phyloP scores from a whole-genome alignment of 768 basidiomycete genomes.

The Boletus speciosus region DNA sequence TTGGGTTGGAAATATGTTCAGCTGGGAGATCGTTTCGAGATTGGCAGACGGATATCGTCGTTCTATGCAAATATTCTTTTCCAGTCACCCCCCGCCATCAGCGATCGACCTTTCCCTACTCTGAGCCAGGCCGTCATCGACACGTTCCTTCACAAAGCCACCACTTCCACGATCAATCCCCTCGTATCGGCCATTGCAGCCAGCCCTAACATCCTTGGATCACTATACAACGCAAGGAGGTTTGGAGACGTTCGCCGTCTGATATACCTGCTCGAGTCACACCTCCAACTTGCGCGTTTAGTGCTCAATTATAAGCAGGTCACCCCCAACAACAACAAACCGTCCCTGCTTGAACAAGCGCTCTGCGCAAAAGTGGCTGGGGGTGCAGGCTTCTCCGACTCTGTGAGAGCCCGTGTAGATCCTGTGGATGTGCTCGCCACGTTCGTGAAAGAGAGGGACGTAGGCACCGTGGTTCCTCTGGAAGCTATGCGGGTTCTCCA shows the following conservation, averaged over 20 bases:
- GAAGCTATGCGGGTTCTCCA: constrained; percentile 68
- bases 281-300: constrained; percentile 57
- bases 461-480: constrained; percentile 57
- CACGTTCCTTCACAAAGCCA: constrained; percentile 68
- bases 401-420: constrained; percentile 50
- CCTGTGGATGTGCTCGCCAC: constrained; percentile 72
- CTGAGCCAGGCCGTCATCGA: constrained; percentile 67
- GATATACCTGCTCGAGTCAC: constrained; percentile 64
- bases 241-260: constrained; percentile 67
- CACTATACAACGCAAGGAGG: constrained; percentile 60
- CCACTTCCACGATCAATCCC: constrained; percentile 77
- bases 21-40: constrained; percentile 80
- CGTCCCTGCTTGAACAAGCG: constrained; percentile 72
- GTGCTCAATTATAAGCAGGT: constrained; percentile 64
- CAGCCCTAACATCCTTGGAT: constrained; percentile 54
- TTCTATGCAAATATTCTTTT: constrained; percentile 68
- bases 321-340: constrained; percentile 39
- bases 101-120: constrained; percentile 54
- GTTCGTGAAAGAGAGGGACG: constrained; percentile 63
- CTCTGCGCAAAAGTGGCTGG: constrained; percentile 62
- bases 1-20: constrained; percentile 82
- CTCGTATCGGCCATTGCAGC: constrained; percentile 67
- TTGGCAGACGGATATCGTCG: constrained; percentile 61
- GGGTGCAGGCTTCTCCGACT: constrained; percentile 42
- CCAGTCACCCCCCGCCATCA: constrained; percentile 52